A percentile compares a stretch with the other conserved stretches of the same genome.
Conservation (phyloP, 768 basidiomycete species). For the Lactarius vividus region DNA sequence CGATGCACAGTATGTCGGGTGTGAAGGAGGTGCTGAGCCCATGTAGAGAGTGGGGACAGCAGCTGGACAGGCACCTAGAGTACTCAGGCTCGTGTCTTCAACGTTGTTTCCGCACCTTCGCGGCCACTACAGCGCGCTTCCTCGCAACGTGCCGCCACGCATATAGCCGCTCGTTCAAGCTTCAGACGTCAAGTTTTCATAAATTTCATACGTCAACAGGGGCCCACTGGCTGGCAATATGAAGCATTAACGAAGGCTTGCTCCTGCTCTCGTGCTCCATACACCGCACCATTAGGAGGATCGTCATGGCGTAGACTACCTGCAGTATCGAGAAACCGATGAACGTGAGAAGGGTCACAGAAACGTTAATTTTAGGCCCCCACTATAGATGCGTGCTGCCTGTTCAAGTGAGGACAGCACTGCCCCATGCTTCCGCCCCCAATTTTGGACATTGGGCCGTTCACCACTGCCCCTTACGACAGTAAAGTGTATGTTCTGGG, state of each 20-base stretch:
- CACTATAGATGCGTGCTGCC: not conserved
- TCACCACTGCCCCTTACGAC: not conserved
- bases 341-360: not conserved
- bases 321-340: constrained; percentile 11
- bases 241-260: not conserved
- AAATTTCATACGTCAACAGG: not conserved
- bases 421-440: not conserved
- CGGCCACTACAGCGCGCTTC: not conserved
- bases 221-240: not conserved
- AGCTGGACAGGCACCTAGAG: not conserved
- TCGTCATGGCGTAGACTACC: not conserved
- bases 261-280: not conserved
- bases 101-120: not conserved
- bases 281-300: not conserved
- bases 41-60: not conserved
- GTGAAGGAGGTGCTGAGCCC: not conserved
- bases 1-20: not conserved
- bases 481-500: not conserved
- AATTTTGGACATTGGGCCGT: not conserved
- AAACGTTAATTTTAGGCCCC: not conserved
- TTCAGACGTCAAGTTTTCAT: not conserved
- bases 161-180: not conserved
- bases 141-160: not conserved
- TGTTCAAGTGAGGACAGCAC: not conserved
- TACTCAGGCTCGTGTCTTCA: not conserved